These are phyloP conservation scores for Bipolaris sorokiniana DNA, from an alignment of 2,329 filamentous ascomycete genomes.

Conservation along the genomic window DNA sequence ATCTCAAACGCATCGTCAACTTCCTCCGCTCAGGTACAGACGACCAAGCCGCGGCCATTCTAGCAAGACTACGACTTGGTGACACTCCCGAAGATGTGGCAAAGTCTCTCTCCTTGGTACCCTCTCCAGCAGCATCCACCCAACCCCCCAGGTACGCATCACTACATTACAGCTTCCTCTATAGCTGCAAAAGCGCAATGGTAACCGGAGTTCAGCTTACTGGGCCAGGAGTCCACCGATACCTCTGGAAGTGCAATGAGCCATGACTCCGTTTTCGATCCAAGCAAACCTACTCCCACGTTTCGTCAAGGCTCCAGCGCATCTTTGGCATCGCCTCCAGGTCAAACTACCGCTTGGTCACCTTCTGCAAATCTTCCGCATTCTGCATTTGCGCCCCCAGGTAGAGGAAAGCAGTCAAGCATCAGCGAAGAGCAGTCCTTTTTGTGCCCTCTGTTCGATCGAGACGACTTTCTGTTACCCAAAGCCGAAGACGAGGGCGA, in stretches of 20 bases:
- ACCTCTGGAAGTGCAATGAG: slow-evolving; percentile 23
- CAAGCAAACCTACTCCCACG: slow-evolving; percentile 2
- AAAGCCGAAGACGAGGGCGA: slow-evolving; percentile 22
- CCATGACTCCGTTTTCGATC: slow-evolving; percentile 18
- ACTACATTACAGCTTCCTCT: slow-evolving; percentile 5
- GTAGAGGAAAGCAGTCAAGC: slow-evolving; percentile 18
- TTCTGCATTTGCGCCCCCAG: slow-evolving; percentile 9
- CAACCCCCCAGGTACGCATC: slow-evolving; percentile 27
- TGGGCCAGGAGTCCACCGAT: slow-evolving; percentile 24
- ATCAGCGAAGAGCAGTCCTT: slow-evolving; percentile 12
- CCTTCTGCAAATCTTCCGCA: slow-evolving; percentile 4
- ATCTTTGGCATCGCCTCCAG: slow-evolving; percentile 18
- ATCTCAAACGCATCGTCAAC: slow-evolving; percentile 30
- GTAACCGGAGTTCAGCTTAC: slow-evolving; percentile 27
- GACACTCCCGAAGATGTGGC: slow-evolving; percentile 30
- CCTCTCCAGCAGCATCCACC: slow-evolving; percentile 11
- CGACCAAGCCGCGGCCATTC: slow-evolving; percentile 26
- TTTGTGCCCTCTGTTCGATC: slow-evolving; percentile 26
- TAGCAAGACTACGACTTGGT: slow-evolving; percentile 28
- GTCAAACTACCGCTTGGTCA: slow-evolving; percentile 16
- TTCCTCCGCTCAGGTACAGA: slow-evolving; percentile 29
- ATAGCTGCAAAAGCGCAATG: slow-evolving; percentile 12
- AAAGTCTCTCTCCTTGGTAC: slow-evolving; percentile 22
- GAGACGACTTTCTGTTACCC: slow-evolving; percentile 28
- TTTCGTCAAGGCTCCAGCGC: slow-evolving; percentile 16